Percentiles rank a stretch among this genome's conserved stretches.
phyloP scores from a whole-genome alignment of 441 rosid species.

The Eruca vesicaria region DNA sequence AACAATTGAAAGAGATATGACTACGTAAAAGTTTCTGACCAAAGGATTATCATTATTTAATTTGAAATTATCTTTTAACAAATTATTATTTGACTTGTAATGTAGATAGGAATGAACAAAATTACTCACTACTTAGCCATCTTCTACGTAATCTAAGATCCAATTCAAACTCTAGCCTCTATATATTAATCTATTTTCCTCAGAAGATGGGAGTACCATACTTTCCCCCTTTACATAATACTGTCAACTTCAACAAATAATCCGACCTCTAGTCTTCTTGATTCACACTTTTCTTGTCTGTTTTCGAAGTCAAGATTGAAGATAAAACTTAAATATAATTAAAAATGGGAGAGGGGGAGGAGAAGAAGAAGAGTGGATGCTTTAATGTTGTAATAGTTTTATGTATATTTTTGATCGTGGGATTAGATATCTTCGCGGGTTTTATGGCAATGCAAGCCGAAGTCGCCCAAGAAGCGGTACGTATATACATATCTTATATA shows the following conservation, averaged over 20 bases:
- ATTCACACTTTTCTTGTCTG: background rate
- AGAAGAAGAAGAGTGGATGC: conserved; percentile 7
- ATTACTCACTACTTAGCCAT: background rate
- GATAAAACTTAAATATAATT: background rate
- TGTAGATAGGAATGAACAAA: conserved; percentile 1
- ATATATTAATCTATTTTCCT: conserved; percentile 4
- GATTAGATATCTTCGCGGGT: conserved; percentile 19
- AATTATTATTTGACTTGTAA: background rate
- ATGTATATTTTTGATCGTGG: conserved; percentile 4
- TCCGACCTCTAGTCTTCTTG: background rate
- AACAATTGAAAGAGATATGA: background rate
- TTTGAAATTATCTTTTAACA: background rate
- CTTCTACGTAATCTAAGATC: background rate
- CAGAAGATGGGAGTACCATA: background rate
- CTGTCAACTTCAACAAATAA: background rate
- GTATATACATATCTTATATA: background rate
- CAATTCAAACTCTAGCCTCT: conserved; percentile 5
- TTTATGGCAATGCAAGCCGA: conserved; percentile 6
- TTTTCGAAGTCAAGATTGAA: background rate
- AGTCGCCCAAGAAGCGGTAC: conserved; percentile 13
- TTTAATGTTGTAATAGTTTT: background rate
- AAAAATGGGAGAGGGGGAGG: background rate
- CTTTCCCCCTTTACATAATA: background rate
- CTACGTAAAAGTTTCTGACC: background rate
- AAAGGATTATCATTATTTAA: background rate